Evolutionary conservation across 2,329 filamentous ascomycete species (phyloP), one percentile per base, ranked within the genome.

Genomic region (Cercospora sp.): DNA sequence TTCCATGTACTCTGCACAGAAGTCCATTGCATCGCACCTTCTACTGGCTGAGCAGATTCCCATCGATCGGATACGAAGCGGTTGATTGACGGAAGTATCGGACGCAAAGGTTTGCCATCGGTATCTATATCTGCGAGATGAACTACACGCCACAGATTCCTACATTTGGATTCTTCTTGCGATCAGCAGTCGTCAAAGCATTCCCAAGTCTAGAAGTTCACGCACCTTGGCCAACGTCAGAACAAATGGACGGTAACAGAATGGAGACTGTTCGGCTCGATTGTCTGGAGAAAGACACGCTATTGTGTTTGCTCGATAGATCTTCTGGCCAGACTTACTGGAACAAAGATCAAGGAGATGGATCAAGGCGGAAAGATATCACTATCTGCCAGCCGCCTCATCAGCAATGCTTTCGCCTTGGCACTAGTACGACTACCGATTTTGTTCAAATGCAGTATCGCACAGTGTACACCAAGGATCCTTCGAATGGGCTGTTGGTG

Each of bases 351-450:
- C 63, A 20, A 55, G 62, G 62, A n/a, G 62, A 64, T 58, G 62
- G 62, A 13, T 57, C 62, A 12, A 55, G 31, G 48, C 45, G 62
- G 18, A 64, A 5, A 23, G 51, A 42, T 23, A 65, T 65, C 53
- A 65, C 63, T 3, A 65, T 65, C 18, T 59, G 53, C 16, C 63
- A 65, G 23, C 63, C 63, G 20, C 63, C 63, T 7, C 63, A 65
- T 31, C 63, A 65, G 23, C 63, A 65, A 65, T 65, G 63, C 53
- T 65, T 59, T 45, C 63, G 63, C 9, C 53, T 65, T 18, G 63
- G 63, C 20, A 33, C 63, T 13, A 20, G 12, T 23, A 33, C 57
- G n/a, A 65, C 51, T 9, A 65, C 23, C 9, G 33, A 59, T 16
- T 59, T 23, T 31, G 63, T 65, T 26, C 30, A 65, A 23, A 59